Percentiles rank a stretch among this genome's conserved stretches.
Evolutionary conservation across 1,139 yeast species (phyloP).

Genomic region (Geotrichum macrosporum): DNA sequence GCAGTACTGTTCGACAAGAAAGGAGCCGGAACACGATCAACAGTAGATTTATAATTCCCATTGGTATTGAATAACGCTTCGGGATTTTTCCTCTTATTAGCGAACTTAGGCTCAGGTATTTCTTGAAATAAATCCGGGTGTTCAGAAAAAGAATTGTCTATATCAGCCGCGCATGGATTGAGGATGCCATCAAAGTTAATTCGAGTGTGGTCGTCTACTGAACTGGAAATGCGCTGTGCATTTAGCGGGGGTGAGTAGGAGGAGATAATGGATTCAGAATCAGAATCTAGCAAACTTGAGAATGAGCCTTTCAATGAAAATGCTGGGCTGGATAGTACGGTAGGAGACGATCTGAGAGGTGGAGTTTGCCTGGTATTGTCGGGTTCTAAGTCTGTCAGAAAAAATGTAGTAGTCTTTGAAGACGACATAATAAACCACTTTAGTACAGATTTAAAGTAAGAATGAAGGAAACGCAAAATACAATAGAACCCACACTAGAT

Average conservation of each 20-base stretch:
- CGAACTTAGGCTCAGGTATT: background rate
- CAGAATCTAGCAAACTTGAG: slow-evolving; percentile 6
- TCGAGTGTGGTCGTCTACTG: background rate
- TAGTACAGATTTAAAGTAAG: too few relatives aligned
- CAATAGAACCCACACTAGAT: too few relatives aligned
- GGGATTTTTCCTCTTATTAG: slow-evolving; percentile 1
- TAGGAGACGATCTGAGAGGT: background rate
- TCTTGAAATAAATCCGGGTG: background rate
- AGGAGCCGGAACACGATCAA: background rate
- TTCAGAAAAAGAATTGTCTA: background rate
- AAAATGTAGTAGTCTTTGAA: slow-evolving; percentile 7
- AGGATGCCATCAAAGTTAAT: background rate
- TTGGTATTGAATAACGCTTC: background rate
- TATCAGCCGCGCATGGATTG: background rate
- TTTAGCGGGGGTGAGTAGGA: slow-evolving; percentile 6
- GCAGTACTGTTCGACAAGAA: slow-evolving; percentile 6
- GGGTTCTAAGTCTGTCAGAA: slow-evolving; percentile 11
- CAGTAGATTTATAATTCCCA: background rate
- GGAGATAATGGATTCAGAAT: slow-evolving; percentile 5
- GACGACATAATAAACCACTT: background rate
- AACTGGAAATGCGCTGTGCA: background rate
- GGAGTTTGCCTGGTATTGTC: background rate
- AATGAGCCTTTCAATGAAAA: slow-evolving; percentile 1
- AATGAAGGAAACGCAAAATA: too few relatives aligned
- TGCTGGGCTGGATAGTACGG: background rate